Evolutionary conservation across 306 rosid genomes (phyloP).

Genomic region (Cicer judaicum): DNA sequence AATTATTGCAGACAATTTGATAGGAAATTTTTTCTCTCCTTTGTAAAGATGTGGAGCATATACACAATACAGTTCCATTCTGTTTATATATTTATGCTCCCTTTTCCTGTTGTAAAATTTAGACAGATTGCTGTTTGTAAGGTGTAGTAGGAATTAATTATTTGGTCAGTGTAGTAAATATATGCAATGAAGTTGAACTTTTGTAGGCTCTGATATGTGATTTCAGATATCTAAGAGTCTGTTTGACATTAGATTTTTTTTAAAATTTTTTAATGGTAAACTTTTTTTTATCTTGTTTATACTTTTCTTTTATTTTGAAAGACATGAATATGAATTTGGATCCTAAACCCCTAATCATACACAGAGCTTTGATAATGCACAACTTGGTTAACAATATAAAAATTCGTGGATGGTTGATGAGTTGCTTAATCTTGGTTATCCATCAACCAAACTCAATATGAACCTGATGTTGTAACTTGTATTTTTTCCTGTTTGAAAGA

Average conservation of each 20-base stretch:
- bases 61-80: constrained; percentile 30
- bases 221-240: background rate
- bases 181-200: background rate
- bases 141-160: constrained; percentile 19
- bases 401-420: too few relatives aligned
- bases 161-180: constrained; percentile 10
- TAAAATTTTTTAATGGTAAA: background rate
- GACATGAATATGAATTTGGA: too few relatives aligned
- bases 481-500: too few relatives aligned
- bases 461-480: too few relatives aligned
- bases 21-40: constrained; percentile 35
- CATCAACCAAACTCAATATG: too few relatives aligned
- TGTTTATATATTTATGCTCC: constrained; percentile 25
- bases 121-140: constrained; percentile 8
- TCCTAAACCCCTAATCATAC: too few relatives aligned
- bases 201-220: background rate
- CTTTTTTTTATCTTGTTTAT: too few relatives aligned
- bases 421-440: too few relatives aligned
- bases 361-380: too few relatives aligned
- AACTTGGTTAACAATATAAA: too few relatives aligned
- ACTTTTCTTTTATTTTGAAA: too few relatives aligned
- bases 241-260: background rate
- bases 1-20: constrained; percentile 82
- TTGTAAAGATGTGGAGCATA: constrained; percentile 40
- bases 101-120: constrained; percentile 25